A percentile compares a stretch with the other conserved stretches of the same genome.
Evolutionary conservation across 2,329 filamentous ascomycete genomes (phyloP).

Genomic region (Alternaria tenuissima): DNA sequence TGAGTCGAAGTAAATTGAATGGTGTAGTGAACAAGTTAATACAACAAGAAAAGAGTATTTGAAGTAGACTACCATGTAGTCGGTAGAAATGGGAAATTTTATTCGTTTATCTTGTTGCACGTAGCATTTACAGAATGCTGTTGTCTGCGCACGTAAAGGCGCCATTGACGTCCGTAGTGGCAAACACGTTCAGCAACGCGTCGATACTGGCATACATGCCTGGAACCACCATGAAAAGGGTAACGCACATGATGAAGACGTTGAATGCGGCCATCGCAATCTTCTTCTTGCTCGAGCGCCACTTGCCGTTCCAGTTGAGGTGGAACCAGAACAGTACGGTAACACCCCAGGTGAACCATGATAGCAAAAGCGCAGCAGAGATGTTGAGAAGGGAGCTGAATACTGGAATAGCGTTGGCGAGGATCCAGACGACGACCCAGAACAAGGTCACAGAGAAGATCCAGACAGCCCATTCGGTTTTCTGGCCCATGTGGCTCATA

Average conservation of each 20-base stretch:
- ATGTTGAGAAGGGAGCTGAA: conserved; percentile 40
- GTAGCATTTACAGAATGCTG: conserved; percentile 25
- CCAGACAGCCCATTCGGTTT: conserved; percentile 32
- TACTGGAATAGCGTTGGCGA: conserved; percentile 40
- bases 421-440: conserved; percentile 39
- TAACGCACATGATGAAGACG: conserved; percentile 30
- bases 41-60: not conserved
- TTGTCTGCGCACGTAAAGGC: conserved; percentile 43
- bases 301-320: conserved; percentile 38
- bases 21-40: not conserved
- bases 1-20: not conserved
- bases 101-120: not conserved
- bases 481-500: conserved; percentile 24
- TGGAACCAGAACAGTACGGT: conserved; percentile 43
- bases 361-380: conserved; percentile 33
- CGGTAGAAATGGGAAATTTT: not conserved
- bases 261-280: conserved; percentile 31
- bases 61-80: not conserved
- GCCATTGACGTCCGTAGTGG: conserved; percentile 38
- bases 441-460: conserved; percentile 34
- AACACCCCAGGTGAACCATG: conserved; percentile 41
- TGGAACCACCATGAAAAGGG: conserved; percentile 35
- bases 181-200: conserved; percentile 32
- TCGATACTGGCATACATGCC: conserved; percentile 39
- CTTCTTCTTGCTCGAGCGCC: conserved; percentile 31